Evolutionary conservation across 177 flowering plant genomes (phyloP).

Genomic region (Vitis hybrid): DNA sequence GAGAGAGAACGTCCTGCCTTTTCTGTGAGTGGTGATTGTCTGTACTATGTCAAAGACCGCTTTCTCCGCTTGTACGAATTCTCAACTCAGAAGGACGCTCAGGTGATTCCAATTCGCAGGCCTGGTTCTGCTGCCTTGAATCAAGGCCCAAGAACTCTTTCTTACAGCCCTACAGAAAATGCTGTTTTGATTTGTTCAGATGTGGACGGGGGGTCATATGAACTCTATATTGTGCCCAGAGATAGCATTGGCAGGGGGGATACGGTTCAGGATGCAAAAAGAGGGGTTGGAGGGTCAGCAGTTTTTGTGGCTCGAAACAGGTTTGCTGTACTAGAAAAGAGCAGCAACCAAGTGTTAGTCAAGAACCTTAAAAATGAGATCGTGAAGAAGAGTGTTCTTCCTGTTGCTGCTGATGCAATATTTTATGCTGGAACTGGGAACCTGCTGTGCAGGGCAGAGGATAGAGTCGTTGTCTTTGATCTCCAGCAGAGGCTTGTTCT

Average conservation of each 20-base stretch:
- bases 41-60: slow-evolving; percentile 27
- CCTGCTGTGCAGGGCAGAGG: slow-evolving; percentile 24
- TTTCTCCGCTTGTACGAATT: slow-evolving; percentile 24
- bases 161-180: slow-evolving; percentile 33
- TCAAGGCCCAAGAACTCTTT: slow-evolving; percentile 27
- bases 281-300: slow-evolving; percentile 27
- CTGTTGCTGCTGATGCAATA: slow-evolving; percentile 18
- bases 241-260: slow-evolving; percentile 24
- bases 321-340: slow-evolving; percentile 15
- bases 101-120: slow-evolving; percentile 27
- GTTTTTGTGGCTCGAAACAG: slow-evolving; percentile 17
- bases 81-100: slow-evolving; percentile 29
- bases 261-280: slow-evolving; percentile 19
- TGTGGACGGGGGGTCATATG: slow-evolving; percentile 30
- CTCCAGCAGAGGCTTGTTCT: slow-evolving; percentile 26
- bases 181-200: slow-evolving; percentile 31
- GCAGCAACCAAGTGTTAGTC: slow-evolving; percentile 22
- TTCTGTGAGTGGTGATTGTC: slow-evolving; percentile 22
- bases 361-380: slow-evolving; percentile 18
- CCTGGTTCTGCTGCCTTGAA: slow-evolving; percentile 22
- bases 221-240: slow-evolving; percentile 20
- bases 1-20: slow-evolving; percentile 32
- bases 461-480: slow-evolving; percentile 22
- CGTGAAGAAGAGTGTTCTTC: slow-evolving; percentile 21
- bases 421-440: slow-evolving; percentile 24